A percentile compares a stretch with the other conserved stretches of the same genome.
Evolutionary conservation across 2,329 filamentous ascomycete species (phyloP).

Genomic region (Sphaerostilbella broomeana): DNA sequence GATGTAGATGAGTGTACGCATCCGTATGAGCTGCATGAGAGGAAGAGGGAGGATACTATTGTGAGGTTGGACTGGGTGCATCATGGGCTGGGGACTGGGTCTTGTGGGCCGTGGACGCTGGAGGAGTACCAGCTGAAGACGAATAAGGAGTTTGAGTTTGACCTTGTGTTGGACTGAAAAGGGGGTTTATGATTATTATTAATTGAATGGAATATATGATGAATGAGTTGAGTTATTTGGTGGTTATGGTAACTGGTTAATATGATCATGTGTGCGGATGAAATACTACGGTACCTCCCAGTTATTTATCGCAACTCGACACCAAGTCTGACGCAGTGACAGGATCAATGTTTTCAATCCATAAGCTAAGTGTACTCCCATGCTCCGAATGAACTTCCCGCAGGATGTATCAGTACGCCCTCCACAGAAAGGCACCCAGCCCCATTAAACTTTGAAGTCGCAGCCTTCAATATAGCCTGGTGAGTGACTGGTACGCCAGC

Average conservation of each 20-base stretch:
- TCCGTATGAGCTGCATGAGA: constrained; percentile 51
- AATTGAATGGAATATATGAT: neutral
- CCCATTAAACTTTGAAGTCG: constrained; percentile 17
- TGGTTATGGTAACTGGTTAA: too few relatives aligned
- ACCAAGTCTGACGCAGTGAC: too few relatives aligned
- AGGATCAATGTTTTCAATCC: neutral
- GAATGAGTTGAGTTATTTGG: neutral
- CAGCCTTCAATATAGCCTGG: constrained; percentile 23
- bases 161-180: constrained; percentile 38
- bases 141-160: constrained; percentile 36
- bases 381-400: constrained; percentile 24
- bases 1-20: constrained; percentile 51
- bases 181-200: neutral
- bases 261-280: too few relatives aligned
- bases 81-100: constrained; percentile 56
- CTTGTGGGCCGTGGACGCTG: constrained; percentile 52
- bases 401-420: constrained; percentile 26
- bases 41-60: constrained; percentile 43
- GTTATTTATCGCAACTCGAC: too few relatives aligned
- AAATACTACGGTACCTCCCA: too few relatives aligned
- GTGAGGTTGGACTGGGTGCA: constrained; percentile 55
- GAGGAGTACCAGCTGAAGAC: constrained; percentile 39
- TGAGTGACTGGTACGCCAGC: constrained; percentile 11
- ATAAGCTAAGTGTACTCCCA: constrained; percentile 33
- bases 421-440: constrained; percentile 27